Base-by-base conservation (phyloP, 140 eudicot genomes). In the Flaveria floridana region DNA sequence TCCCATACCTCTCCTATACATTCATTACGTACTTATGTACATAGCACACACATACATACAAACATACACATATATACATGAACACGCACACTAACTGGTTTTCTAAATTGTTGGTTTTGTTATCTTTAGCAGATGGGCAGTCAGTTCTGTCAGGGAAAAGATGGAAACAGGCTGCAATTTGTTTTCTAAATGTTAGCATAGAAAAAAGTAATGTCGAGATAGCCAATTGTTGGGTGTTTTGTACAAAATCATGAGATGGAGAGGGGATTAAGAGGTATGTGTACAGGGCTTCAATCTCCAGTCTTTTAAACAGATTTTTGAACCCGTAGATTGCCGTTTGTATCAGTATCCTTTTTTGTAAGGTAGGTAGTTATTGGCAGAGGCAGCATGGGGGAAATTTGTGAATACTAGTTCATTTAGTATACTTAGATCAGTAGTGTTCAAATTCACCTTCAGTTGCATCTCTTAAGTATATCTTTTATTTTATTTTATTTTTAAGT, bases 241-340 rank as follows among this genome's bases (percentile, higher is more conserved):
- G 88, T 66, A 89, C 80, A 83, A 87, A 80, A 82, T 76, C 68
- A 76, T 81, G 74, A 80, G 77, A 84, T 76, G 89, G 84, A 82
- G 85, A 84, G 85, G 72, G 64, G 76, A 80, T 83, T 76, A 71
- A 85, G 86, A 85, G 94, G 87, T 86, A 87, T 68, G 84, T 92
- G 98, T 93, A 89, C 91, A 92, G 86, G 76, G 59, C 78, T 89
- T 80, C 82, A 80, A 18, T 78, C 84, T 85, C 83, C 75, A 83
- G 58, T 42, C 57, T 67, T 69, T 23, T 44, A 11, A 55, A 50
- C 10, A 42, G 12, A 13, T 73, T 81, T 76, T 72, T 26, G 69
- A 71, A 88, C 80, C 79, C 78, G n/a, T 81, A 80, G 83, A 77
- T 84, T 74, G 84, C 76, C 85, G 81, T 66, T 30, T 68, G 57